Conservation (phyloP, 1,139 yeast species). For the Taphrina populina region DNA sequence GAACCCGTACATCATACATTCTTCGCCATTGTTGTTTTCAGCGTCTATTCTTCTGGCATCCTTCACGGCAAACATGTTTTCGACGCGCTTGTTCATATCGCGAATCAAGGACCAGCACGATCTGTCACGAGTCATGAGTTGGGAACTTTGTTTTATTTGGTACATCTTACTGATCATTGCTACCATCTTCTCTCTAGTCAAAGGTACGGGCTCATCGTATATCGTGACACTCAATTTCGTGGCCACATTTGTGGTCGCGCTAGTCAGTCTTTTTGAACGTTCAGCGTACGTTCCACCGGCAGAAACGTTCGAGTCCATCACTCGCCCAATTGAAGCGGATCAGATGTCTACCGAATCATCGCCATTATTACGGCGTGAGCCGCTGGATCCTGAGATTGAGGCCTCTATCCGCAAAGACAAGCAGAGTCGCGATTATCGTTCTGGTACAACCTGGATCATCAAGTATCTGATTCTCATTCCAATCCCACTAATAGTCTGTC, state of each 20-base stretch:
- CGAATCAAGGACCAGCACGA: constrained; percentile 27
- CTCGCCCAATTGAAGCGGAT: constrained; percentile 21
- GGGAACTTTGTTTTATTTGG: constrained; percentile 34
- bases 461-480: constrained; percentile 30
- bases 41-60: constrained; percentile 38
- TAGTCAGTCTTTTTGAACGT: constrained; percentile 30
- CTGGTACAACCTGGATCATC: constrained; percentile 33
- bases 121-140: constrained; percentile 31
- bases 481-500: constrained; percentile 37
- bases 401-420: constrained; percentile 10
- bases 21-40: constrained; percentile 37
- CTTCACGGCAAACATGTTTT: constrained; percentile 34
- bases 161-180: constrained; percentile 27
- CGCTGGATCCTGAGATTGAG: constrained; percentile 24
- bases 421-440: constrained; percentile 28
- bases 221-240: constrained; percentile 30
- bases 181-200: constrained; percentile 21
- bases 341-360: constrained; percentile 24
- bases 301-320: constrained; percentile 30
- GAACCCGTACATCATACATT: constrained; percentile 39
- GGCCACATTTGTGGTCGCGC: constrained; percentile 30
- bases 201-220: constrained; percentile 30
- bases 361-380: constrained; percentile 19
- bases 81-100: constrained; percentile 29
- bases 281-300: constrained; percentile 29